Conservation (phyloP, 352 stramenopile genomes). For the Thalassiosira exigua region DNA sequence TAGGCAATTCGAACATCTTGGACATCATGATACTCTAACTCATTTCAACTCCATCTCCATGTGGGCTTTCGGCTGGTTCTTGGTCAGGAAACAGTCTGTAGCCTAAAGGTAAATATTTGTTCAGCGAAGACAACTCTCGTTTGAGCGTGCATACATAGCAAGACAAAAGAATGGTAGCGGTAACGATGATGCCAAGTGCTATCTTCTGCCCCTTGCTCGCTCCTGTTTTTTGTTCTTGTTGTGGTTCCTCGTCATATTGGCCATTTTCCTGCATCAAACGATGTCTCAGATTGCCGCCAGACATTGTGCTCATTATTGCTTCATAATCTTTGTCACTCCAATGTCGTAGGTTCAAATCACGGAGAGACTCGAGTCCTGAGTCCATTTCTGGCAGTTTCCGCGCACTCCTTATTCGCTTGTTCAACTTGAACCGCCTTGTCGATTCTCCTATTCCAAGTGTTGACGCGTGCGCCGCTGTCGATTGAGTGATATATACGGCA, state of each 20-base stretch:
- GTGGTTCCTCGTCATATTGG: conserved; percentile 5
- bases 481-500: too few relatives aligned
- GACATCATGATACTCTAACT: conserved; percentile 7
- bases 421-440: conserved; percentile 17
- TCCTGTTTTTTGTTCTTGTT: conserved; percentile 14
- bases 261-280: conserved; percentile 16
- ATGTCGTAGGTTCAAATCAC: conserved; percentile 8
- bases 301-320: conserved; percentile 23
- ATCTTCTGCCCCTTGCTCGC: conserved; percentile 14
- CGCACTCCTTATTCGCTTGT: conserved; percentile 1
- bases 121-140: conserved; percentile 14
- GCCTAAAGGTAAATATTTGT: conserved; percentile 17
- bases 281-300: conserved; percentile 15
- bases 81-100: conserved; percentile 27
- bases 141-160: conserved; percentile 12
- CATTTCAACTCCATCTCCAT: conserved; percentile 1
- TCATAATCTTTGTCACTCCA: conserved; percentile 25
- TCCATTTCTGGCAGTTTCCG: background rate
- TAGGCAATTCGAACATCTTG: too few relatives aligned
- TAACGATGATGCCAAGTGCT: conserved; percentile 7
- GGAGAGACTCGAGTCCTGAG: background rate
- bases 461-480: too few relatives aligned
- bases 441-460: too few relatives aligned
- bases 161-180: conserved; percentile 5
- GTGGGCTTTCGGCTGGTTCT: background rate